These are phyloP conservation scores for Suillus placidus DNA, from an alignment of 768 basidiomycete genomes.

Conservation along the genomic window DNA sequence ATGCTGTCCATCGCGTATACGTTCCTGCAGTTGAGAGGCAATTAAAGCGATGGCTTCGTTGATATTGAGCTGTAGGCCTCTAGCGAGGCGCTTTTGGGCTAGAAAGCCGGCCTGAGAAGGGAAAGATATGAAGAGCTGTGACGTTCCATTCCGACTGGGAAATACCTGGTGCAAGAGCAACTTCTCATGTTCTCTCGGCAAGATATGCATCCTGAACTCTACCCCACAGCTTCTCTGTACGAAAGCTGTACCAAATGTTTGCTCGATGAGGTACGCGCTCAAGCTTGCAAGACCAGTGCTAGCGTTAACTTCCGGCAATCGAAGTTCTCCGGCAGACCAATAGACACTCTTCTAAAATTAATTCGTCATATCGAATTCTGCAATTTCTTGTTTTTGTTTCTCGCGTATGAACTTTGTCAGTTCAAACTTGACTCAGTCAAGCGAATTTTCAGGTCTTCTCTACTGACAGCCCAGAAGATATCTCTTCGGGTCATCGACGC, in stretches of 20 bases:
- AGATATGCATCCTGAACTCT: constrained; percentile 57
- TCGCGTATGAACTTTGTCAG: not conserved
- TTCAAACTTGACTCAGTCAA: not conserved
- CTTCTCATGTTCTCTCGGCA: constrained; percentile 77
- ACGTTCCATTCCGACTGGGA: not conserved
- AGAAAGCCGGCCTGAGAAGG: constrained; percentile 74
- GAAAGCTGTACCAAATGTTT: not conserved
- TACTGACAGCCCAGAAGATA: not conserved
- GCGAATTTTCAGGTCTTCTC: not conserved
- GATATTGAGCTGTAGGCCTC: constrained; percentile 86
- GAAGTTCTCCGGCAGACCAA: not conserved
- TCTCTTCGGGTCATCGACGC: not conserved
- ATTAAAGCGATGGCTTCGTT: constrained; percentile 91
- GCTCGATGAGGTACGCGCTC: not conserved
- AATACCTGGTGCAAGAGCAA: constrained; percentile 70
- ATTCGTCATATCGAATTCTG: not conserved
- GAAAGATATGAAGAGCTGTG: not conserved
- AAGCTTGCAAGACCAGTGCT: not conserved
- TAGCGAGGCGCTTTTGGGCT: constrained; percentile 92
- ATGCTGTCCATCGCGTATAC: constrained; percentile 87
- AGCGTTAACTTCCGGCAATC: not conserved
- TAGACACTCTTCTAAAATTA: not conserved
- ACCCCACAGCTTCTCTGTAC: not conserved
- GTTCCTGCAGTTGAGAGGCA: constrained; percentile 89
- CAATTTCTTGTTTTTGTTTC: not conserved